Conservation (phyloP, 1,284 basidiomycete species). For the Ustilago sp. region DNA sequence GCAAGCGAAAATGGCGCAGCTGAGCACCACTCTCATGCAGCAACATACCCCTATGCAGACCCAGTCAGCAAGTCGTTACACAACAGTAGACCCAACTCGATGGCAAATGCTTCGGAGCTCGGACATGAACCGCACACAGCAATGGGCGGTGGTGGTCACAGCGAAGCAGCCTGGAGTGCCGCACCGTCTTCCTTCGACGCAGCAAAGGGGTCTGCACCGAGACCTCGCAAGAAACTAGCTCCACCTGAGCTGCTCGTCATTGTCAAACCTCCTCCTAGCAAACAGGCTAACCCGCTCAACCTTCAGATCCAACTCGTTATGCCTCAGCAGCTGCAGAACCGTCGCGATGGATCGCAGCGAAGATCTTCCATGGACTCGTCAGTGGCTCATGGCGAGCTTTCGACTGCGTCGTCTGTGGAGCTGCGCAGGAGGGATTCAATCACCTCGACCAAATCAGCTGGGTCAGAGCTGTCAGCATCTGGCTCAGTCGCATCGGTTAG, state of each 20-base stretch:
- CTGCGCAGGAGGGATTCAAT: constrained; percentile 51
- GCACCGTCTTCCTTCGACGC: constrained; percentile 21
- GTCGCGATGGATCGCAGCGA: constrained; percentile 25
- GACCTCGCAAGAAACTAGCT: constrained; percentile 41
- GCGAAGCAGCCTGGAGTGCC: constrained; percentile 44
- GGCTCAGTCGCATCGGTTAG: constrained; percentile 45
- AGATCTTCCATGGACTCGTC: constrained; percentile 41
- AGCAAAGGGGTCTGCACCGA: constrained; percentile 16
- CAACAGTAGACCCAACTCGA: constrained; percentile 29
- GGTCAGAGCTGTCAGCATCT: constrained; percentile 38
- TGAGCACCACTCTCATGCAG: constrained; percentile 4
- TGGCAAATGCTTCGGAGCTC: constrained; percentile 17
- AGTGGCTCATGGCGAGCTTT: constrained; percentile 15
- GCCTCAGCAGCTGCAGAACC: constrained; percentile 32
- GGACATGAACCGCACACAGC: constrained; percentile 24
- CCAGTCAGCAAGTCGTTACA: constrained; percentile 5
- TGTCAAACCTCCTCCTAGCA: constrained; percentile 81
- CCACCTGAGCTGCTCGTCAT: constrained; percentile 66
- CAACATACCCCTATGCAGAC: background rate
- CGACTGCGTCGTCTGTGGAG: constrained; percentile 14
- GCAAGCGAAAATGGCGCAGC: constrained; percentile 2
- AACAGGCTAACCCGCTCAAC: constrained; percentile 87
- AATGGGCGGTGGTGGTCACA: constrained; percentile 41
- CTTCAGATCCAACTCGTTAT: constrained; percentile 89
- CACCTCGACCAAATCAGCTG: constrained; percentile 42